Conservation (phyloP, 176 grass and related monocot species). For the Ensete glaucum region DNA sequence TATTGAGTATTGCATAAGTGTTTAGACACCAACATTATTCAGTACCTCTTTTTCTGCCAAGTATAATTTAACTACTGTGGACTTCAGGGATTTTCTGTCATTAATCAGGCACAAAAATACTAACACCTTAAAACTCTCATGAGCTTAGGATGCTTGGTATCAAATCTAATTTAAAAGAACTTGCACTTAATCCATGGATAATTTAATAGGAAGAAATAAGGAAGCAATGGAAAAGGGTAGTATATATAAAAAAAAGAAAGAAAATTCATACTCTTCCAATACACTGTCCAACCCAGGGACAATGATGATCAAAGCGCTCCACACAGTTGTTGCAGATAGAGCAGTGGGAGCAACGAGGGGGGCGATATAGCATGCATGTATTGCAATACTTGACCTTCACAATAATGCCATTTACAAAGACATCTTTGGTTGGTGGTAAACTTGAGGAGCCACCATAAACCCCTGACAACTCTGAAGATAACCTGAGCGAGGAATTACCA, state of each 20-base stretch:
- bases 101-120: no score
- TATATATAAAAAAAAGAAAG: background rate
- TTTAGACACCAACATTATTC: no score
- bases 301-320: constrained; percentile 64
- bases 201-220: no score
- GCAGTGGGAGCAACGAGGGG: constrained; percentile 53
- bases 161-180: no score
- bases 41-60: no score
- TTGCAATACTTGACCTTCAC: constrained; percentile 73
- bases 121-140: no score
- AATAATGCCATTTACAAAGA: constrained; percentile 50
- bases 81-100: no score
- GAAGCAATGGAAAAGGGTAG: no score
- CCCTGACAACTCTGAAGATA: constrained; percentile 49
- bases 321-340: constrained; percentile 30
- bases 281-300: constrained; percentile 70
- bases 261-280: constrained; percentile 54
- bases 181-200: no score
- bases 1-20: no score
- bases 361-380: constrained; percentile 83
- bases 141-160: no score
- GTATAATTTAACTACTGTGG: no score
- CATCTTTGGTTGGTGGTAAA: constrained; percentile 53
- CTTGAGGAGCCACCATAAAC: constrained; percentile 31
- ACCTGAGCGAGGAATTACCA: constrained; percentile 41